Evolutionary conservation across 2,329 filamentous ascomycete genomes (phyloP), one percentile per base, ranked within the genome.

Genomic region (Colletotrichum spaethianum): DNA sequence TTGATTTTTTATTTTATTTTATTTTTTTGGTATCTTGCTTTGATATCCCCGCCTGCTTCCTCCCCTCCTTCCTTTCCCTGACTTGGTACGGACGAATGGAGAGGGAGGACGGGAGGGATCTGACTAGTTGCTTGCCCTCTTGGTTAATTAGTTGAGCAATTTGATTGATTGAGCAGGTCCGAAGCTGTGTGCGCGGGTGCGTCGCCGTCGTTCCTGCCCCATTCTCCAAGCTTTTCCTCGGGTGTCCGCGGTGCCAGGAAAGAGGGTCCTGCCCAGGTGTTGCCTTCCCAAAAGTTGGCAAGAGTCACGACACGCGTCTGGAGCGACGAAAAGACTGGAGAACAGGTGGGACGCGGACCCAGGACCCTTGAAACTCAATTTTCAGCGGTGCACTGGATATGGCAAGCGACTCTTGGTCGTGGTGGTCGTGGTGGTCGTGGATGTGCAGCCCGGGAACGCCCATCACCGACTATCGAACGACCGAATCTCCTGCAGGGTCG

Each of bases 301-400:
- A 72, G 57, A 69, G 69, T 69, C 69, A 63, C 59, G 65, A 72
- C 65, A 63, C 59, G 69, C 59, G 69, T 72, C 69, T 31, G 59
- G 63, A 63, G 64, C 40, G 52, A 63, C 16, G 8, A 63, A 36
- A 63, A 60, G 20, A 55, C 36, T 63, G 69, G 65, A n/a, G 69
- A 72, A 69, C 64, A 28, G 44, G 64, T 59, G 69, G 69, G 64
- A 63, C 69, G 42, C 20, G 57, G 57, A 63, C 65, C 59, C 69
- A 72, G 69, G 69, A 72, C 69, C 69, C 69, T 63, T 72, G 64
- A 72, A 72, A 69, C 69, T 69, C 69, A 69, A 63, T 72, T 69
- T 55, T 61, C 69, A 31, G 52, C 57, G 53, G 33, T n/a, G 20
- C 31, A n/a, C 48, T 46, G 42, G 28, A 26, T 48, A 20, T 26